A percentile compares a stretch with the other conserved stretches of the same genome.
Conservation (phyloP, 306 rosid genomes). For the Macrotyloma uniflorum region DNA sequence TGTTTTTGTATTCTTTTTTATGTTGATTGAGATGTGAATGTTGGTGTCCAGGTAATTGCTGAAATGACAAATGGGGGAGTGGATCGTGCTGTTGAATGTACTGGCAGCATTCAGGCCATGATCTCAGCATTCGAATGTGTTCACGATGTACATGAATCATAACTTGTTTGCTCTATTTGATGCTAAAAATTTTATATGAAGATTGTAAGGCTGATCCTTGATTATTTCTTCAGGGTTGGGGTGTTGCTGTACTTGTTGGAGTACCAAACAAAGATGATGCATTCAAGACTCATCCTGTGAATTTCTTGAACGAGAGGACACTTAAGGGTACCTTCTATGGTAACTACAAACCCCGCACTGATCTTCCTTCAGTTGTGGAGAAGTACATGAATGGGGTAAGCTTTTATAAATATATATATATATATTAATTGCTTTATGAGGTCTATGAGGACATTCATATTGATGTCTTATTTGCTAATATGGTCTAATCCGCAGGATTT, state of each 20-base stretch:
- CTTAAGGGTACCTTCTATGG: slow-evolving; percentile 93
- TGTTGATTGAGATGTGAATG: slow-evolving; percentile 25
- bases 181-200: background rate
- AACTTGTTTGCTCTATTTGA: background rate
- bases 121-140: slow-evolving; percentile 93
- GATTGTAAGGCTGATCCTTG: background rate
- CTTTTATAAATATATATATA: background rate
- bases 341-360: slow-evolving; percentile 83
- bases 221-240: slow-evolving; percentile 76
- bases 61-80: slow-evolving; percentile 92
- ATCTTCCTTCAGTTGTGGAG: slow-evolving; percentile 78
- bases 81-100: slow-evolving; percentile 88
- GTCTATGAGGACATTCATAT: background rate
- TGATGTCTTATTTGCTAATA: background rate
- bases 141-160: slow-evolving; percentile 63
- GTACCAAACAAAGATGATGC: slow-evolving; percentile 86
- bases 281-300: slow-evolving; percentile 79
- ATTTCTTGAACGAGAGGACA: slow-evolving; percentile 79
- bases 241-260: slow-evolving; percentile 91
- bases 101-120: slow-evolving; percentile 89
- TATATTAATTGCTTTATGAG: background rate
- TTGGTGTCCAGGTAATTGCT: slow-evolving; percentile 64
- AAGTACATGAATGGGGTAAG: slow-evolving; percentile 69
- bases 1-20: background rate
- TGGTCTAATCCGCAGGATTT: slow-evolving; percentile 52